Base-by-base conservation (phyloP, 768 basidiomycete genomes). In the Flagelloscypha sp. region DNA sequence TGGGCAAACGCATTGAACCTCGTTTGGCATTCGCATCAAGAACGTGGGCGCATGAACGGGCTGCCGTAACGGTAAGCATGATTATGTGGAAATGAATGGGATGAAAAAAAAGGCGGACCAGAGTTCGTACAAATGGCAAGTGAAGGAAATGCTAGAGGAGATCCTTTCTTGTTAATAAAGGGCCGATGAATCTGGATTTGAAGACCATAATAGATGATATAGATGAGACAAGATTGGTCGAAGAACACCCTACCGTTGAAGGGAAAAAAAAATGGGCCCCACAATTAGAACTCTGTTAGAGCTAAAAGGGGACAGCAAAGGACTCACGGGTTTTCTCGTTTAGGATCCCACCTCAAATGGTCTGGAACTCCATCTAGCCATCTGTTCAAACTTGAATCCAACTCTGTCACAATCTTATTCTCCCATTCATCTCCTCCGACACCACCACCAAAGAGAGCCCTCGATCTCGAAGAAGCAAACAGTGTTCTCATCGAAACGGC, bases 41-140 rank as follows among this genome's bases (percentile, higher is more conserved):
- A 15, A 95, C 70, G 45, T 87, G 87, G n/a, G 73, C 76, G 37
- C 78, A 84, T 2, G 84, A 84, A 13, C 89, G 66, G 0, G 89
- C 85, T 0, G 90, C 80, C n/a, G n/a, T n/a, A n/a, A n/a, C n/a
- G n/a, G n/a, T n/a, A n/a, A n/a, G n/a, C n/a, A n/a, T n/a, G n/a
- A n/a, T n/a, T n/a, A n/a, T n/a, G n/a, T n/a, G n/a, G n/a, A n/a
- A n/a, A n/a, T n/a, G n/a, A n/a, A n/a, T n/a, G n/a, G n/a, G n/a
- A n/a, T n/a, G n/a, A n/a, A n/a, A n/a, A n/a, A n/a, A n/a, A n/a
- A n/a, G n/a, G n/a, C n/a, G n/a, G n/a, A n/a, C n/a, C n/a, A n/a
- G n/a, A n/a, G n/a, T n/a, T n/a, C 8, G 84, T 74, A 54, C 80
- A 86, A 36, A 83, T 85, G 0, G 82, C 78, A 15, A 84, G 63